Conservation (phyloP, 345 rosid species). For the Eucalyptus urophylla region DNA sequence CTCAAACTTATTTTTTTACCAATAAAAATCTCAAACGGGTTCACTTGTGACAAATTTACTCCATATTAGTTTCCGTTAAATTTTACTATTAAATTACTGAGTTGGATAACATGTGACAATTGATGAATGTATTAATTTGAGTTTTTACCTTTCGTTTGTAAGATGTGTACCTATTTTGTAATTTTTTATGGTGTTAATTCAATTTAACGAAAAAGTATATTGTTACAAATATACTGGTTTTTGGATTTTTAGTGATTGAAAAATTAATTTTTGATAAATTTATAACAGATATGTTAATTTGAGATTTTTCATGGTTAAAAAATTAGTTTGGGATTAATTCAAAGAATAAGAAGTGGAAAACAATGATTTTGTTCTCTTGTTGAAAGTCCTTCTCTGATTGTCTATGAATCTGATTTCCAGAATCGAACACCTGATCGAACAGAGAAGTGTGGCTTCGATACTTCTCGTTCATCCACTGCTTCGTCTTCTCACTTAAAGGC, state of each 20-base stretch:
- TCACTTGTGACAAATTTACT: rapidly evolving
- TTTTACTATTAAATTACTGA: no score
- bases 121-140: rapidly evolving
- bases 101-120: no score
- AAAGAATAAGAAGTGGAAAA: not conserved
- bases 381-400: not conserved
- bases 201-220: no score
- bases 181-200: rapidly evolving
- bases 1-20: no score
- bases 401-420: not conserved
- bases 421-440: not conserved
- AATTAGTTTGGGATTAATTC: rapidly evolving
- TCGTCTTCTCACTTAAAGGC: not conserved
- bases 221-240: rapidly evolving
- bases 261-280: rapidly evolving
- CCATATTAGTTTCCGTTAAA: rapidly evolving
- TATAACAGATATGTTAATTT: rapidly evolving
- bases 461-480: not conserved
- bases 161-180: no score
- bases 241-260: rapidly evolving
- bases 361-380: not conserved
- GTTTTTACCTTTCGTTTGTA: no score
- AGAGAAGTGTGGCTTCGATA: not conserved
- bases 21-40: rapidly evolving
- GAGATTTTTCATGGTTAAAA: no score